phyloP scores from a whole-genome alignment of 106 monocot species.

The Dactylorhiza incarnata region DNA sequence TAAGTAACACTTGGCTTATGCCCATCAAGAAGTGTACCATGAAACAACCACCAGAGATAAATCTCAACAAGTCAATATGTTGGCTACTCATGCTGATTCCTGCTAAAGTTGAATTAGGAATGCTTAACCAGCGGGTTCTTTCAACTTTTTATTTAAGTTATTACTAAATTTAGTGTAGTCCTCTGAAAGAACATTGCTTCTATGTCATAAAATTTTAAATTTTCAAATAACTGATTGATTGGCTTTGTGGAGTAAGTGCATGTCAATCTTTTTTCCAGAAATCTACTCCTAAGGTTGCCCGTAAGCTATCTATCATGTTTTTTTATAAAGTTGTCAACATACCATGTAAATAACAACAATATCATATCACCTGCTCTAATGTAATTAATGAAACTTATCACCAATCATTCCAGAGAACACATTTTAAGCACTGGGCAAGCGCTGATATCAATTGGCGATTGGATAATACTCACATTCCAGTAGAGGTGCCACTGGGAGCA shows the following conservation, averaged over 20 bases:
- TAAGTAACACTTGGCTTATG: not conserved
- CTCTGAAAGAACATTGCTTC: not conserved
- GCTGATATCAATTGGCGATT: not conserved
- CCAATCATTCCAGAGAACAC: not conserved
- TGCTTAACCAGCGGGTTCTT: not conserved
- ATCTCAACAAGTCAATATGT: not conserved
- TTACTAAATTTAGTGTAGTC: not conserved
- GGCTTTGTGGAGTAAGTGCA: not conserved
- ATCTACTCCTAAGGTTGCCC: not conserved
- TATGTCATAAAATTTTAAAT: not conserved
- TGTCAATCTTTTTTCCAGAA: not conserved
- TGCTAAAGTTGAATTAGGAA: not conserved
- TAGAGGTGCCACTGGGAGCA: slow-evolving; percentile 44
- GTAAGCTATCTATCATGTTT: not conserved
- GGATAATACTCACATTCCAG: slow-evolving; percentile 45
- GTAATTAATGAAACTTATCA: not conserved
- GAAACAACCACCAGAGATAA: not conserved
- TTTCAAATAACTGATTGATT: slow-evolving; percentile 1
- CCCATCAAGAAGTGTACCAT: not conserved
- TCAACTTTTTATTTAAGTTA: not conserved
- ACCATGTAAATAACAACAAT: not conserved
- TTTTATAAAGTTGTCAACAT: not conserved
- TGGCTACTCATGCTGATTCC: not conserved
- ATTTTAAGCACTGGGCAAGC: not conserved
- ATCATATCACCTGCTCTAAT: not conserved